Base-by-base conservation (phyloP, 2,329 filamentous ascomycete species). In the Hymenoscyphus linearis region DNA sequence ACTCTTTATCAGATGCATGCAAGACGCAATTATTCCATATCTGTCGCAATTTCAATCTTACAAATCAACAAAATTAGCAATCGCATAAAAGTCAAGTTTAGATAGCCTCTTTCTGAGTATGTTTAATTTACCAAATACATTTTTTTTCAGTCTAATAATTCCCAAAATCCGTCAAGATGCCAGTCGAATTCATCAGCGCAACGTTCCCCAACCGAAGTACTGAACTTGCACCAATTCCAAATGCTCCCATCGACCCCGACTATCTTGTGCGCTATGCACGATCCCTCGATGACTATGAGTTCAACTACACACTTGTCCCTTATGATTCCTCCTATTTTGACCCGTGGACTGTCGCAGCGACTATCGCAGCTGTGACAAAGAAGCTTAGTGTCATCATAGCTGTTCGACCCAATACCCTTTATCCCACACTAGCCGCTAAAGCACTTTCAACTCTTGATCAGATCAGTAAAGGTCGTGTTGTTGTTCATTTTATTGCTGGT, bases 401-500 rank as follows among this genome's bases (percentile, higher is more conserved):
- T 2, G 77, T 86, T 2, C 79, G 83, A 1, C 83, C 84, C 34
- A 86, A 86, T 74, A 85, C 82, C 0, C 69, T 86, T 7, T 85
- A 84, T 67, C 84, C 84, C 3, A 86, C 84, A 1, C 83, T 85
- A 0, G 84, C 84, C 0, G 84, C 84, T 50, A 86, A 85, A 71
- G 79, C 82, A 3, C 78, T 86, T 1, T 82, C 84, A 1, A 86
- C 84, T 0, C 79, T 86, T 0, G 83, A 85, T 65, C 83, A 85
- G 64, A 79, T 86, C 27, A 81, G 80, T 69, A 73, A 71, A 2
- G 84, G 84, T 7, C 79, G 83, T 10, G 83, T 79, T 3, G 83
- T 86, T 0, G 84, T 85, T 12, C 84, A 86, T 67, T 85, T 86
- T 68, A 86, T 86, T 64, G 84, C 84, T 0, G 84, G 84, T 31